Percentiles rank a stretch among this genome's conserved stretches.
Conservation (phyloP, 73 alveolate genomes). For the Paramecium primaurelia region DNA sequence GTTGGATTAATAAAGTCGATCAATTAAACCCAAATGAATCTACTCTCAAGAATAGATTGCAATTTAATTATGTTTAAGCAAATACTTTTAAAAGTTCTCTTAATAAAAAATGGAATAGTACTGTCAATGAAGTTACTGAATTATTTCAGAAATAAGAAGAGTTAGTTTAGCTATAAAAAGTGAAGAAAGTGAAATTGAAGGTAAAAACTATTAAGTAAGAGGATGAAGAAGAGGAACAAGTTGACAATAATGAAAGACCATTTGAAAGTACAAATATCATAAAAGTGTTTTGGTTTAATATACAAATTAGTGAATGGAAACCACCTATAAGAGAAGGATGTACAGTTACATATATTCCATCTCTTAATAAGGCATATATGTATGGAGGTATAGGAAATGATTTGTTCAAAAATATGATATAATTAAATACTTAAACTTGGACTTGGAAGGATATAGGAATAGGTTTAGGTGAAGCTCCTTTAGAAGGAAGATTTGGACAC, state of each 20-base stretch:
- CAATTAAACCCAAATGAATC: conserved; percentile 13
- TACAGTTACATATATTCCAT: conserved; percentile 34
- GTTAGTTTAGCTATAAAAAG: background rate
- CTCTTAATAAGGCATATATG: background rate
- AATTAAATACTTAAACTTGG: conserved; percentile 46
- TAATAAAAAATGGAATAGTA: conserved; percentile 30
- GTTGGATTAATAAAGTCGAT: background rate
- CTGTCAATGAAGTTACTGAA: conserved; percentile 38
- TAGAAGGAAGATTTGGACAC: conserved; percentile 62
- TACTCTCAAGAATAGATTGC: background rate
- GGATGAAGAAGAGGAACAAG: background rate
- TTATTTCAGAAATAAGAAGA: background rate
- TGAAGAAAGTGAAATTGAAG: background rate
- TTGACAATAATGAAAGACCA: background rate
- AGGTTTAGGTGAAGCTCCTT: conserved; percentile 36
- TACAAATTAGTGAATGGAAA: conserved; percentile 51
- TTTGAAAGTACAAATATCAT: background rate
- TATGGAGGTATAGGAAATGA: conserved; percentile 63
- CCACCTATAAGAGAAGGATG: conserved; percentile 58
- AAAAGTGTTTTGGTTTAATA: conserved; percentile 51
- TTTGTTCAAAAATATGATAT: conserved; percentile 38
- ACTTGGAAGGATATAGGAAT: conserved; percentile 41
- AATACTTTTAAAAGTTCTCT: background rate
- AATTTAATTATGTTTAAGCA: conserved; percentile 12
- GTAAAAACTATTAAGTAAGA: background rate